Conservation (phyloP, 2,329 filamentous ascomycete species). For the Waltergamsia citrina region DNA sequence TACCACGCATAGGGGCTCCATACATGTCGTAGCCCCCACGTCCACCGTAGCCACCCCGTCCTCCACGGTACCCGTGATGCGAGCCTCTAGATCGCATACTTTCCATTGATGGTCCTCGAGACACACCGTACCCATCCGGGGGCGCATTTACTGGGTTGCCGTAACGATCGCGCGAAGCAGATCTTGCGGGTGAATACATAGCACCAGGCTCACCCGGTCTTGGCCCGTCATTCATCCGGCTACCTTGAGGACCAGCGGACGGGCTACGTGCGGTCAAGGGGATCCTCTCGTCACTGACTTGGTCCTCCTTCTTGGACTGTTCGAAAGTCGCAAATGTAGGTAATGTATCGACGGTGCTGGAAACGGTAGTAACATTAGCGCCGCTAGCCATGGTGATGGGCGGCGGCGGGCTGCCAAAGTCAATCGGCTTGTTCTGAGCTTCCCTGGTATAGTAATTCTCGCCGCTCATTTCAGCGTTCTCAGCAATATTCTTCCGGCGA, state of each 20-base stretch:
- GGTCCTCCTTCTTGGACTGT: slow-evolving; percentile 52
- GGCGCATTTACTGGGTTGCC: slow-evolving; percentile 44
- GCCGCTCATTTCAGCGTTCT: slow-evolving; percentile 96
- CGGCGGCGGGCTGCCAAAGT: slow-evolving; percentile 40
- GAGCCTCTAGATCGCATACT: slow-evolving; percentile 6
- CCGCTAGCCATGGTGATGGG: slow-evolving; percentile 49
- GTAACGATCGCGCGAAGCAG: slow-evolving; percentile 50
- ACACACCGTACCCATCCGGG: slow-evolving; percentile 35
- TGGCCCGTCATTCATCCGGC: slow-evolving; percentile 21
- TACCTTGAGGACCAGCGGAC: neutral
- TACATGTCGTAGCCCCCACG: slow-evolving; percentile 41
- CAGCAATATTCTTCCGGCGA: slow-evolving; percentile 81
- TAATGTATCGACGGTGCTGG: slow-evolving; percentile 24
- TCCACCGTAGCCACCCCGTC: slow-evolving; percentile 33
- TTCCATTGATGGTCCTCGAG: slow-evolving; percentile 29
- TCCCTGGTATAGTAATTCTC: slow-evolving; percentile 79
- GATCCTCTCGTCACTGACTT: slow-evolving; percentile 58
- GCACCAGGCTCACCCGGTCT: slow-evolving; percentile 21
- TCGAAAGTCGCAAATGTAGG: slow-evolving; percentile 58
- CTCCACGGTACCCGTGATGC: slow-evolving; percentile 5
- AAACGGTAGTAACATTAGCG: slow-evolving; percentile 27
- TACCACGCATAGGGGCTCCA: slow-evolving; percentile 27
- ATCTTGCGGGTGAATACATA: slow-evolving; percentile 24
- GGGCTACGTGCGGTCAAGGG: slow-evolving; percentile 60
- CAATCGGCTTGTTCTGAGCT: slow-evolving; percentile 39